Percentiles rank a stretch among this genome's conserved stretches.
Evolutionary conservation across 2,329 filamentous ascomycete genomes (phyloP).

Genomic region (Stagonosporopsis vannaccii): DNA sequence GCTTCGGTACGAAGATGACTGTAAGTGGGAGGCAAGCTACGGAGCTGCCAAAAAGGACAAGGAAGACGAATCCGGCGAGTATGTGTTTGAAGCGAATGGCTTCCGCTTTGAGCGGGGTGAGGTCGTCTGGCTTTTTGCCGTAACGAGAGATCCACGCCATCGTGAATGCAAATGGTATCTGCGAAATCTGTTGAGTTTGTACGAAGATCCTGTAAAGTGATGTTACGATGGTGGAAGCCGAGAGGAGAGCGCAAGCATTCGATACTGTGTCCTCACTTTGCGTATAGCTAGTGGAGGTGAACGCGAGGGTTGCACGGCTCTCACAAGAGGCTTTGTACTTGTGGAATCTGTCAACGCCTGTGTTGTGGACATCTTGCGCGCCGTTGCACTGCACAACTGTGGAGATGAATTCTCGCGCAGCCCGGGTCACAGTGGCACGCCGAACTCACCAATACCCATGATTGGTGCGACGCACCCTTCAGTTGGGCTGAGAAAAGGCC

Average conservation of each 20-base stretch:
- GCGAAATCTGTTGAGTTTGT: neutral
- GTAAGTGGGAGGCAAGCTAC: constrained; percentile 8
- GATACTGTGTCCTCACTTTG: neutral
- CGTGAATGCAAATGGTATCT: neutral
- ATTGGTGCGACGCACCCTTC: neutral
- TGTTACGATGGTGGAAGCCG: neutral
- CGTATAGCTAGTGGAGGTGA: neutral
- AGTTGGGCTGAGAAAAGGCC: neutral
- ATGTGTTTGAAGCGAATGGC: constrained; percentile 1
- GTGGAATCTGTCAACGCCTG: neutral
- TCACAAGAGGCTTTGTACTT: neutral
- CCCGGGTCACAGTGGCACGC: neutral
- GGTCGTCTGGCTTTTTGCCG: neutral
- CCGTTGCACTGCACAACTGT: constrained; percentile 11
- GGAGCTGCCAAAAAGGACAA: neutral
- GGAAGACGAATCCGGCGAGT: neutral
- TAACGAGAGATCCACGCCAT: constrained; percentile 14
- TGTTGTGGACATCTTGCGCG: neutral
- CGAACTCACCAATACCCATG: neutral
- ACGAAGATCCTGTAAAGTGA: neutral
- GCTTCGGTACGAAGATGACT: neutral
- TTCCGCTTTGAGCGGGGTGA: neutral
- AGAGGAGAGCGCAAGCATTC: too few species aligned
- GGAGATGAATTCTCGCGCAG: neutral
- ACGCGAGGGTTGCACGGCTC: neutral